A percentile compares a stretch with the other conserved stretches of the same genome.
Conservation (phyloP, 257 asterid species). For the Solanum virginianum region DNA sequence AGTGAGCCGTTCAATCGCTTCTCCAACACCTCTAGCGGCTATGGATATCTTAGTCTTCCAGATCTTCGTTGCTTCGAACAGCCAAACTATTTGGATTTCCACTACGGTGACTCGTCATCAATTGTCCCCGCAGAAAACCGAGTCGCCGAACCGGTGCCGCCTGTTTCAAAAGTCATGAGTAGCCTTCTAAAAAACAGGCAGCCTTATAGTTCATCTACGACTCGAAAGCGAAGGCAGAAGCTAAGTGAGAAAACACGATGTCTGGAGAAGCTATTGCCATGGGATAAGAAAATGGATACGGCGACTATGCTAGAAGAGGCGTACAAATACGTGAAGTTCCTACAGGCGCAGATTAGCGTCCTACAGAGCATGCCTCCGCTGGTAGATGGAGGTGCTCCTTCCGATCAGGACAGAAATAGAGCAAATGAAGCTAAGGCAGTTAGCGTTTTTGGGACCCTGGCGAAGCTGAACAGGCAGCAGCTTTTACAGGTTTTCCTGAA, state of each 20-base stretch:
- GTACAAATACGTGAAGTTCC: constrained; percentile 60
- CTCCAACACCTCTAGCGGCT: constrained; percentile 7
- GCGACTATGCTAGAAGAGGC: constrained; percentile 69
- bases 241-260: constrained; percentile 41
- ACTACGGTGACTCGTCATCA: not conserved
- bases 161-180: not conserved
- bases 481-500: constrained; percentile 46
- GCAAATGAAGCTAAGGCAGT: not conserved
- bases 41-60: constrained; percentile 12
- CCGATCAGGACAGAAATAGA: not conserved
- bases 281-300: constrained; percentile 50
- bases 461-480: constrained; percentile 51
- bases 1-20: constrained; percentile 19
- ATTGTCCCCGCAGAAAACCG: not conserved
- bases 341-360: constrained; percentile 57
- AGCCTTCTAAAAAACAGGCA: not conserved
- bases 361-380: constrained; percentile 53
- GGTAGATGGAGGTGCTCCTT: not conserved
- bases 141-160: not conserved
- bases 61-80: constrained; percentile 23
- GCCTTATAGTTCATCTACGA: not conserved
- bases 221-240: constrained; percentile 10
- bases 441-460: constrained; percentile 14
- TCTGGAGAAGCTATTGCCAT: constrained; percentile 47
- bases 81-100: not conserved